Conservation (phyloP, 345 rosid genomes). For the Euphorbia pulcherrima region DNA sequence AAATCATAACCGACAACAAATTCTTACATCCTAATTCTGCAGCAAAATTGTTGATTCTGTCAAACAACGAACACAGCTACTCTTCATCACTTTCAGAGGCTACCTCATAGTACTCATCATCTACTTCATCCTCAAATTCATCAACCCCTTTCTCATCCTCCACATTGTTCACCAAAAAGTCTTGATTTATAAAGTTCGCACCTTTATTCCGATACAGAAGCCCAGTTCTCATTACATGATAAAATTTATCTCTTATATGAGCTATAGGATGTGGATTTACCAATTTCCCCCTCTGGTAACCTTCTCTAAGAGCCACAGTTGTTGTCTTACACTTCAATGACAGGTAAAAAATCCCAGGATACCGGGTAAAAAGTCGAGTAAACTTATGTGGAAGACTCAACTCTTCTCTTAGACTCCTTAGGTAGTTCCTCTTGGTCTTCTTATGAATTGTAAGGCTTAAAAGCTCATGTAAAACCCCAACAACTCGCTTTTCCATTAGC, state of each 20-base stretch:
- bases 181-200: conserved; percentile 44
- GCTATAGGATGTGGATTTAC: conserved; percentile 82
- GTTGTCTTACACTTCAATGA: conserved; percentile 94
- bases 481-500: conserved; percentile 95
- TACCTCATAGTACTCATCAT: conserved; percentile 40
- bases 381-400: conserved; percentile 80
- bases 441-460: conserved; percentile 86
- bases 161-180: conserved; percentile 37
- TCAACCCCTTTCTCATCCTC: conserved; percentile 33
- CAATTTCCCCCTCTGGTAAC: conserved; percentile 68
- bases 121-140: conserved; percentile 52
- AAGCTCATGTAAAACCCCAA: conserved; percentile 86
- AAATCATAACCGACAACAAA: not conserved
- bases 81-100: conserved; percentile 40
- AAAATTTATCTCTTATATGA: conserved; percentile 61
- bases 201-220: conserved; percentile 75
- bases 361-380: conserved; percentile 80
- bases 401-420: conserved; percentile 82
- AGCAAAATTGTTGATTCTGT: not conserved
- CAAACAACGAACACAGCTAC: conserved; percentile 2
- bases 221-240: conserved; percentile 89
- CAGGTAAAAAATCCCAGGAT: conserved; percentile 92
- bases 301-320: conserved; percentile 80
- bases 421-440: conserved; percentile 92
- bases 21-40: not conserved